Evolutionary conservation across 192 early-diverging fungal genomes (phyloP).

Genomic region (Linderina pennispora): DNA sequence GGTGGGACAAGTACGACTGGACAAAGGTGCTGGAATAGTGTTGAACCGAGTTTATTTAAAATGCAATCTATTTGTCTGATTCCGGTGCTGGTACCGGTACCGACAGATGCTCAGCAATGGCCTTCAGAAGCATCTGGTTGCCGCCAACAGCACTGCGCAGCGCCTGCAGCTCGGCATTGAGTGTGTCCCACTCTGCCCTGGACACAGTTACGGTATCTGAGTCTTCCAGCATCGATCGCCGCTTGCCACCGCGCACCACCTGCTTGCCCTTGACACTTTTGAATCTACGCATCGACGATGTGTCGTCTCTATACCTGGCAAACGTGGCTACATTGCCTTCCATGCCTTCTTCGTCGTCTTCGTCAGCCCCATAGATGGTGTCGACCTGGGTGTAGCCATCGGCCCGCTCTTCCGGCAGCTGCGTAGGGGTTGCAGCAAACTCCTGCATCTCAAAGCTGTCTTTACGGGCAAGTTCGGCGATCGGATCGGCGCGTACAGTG

Average conservation of each 20-base stretch:
- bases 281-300: not conserved
- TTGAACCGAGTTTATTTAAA: not conserved
- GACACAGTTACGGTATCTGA: constrained; percentile 8
- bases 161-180: constrained; percentile 27
- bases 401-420: constrained; percentile 7
- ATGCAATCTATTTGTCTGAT: not conserved
- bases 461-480: constrained; percentile 39
- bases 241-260: not conserved
- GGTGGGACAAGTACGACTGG: constrained; percentile 85
- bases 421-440: constrained; percentile 7
- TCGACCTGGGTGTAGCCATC: constrained; percentile 20
- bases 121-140: constrained; percentile 23
- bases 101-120: constrained; percentile 27
- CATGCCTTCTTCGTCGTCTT: not conserved
- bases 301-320: not conserved
- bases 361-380: not conserved
- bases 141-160: constrained; percentile 13
- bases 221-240: not conserved
- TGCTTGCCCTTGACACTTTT: constrained; percentile 14
- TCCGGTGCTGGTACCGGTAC: constrained; percentile 1
- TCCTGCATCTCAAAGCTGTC: constrained; percentile 47
- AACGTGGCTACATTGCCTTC: not conserved
- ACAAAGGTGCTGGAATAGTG: constrained; percentile 46
- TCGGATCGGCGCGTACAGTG: constrained; percentile 8
- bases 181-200: constrained; percentile 25